Evolutionary conservation across 768 basidiomycete species (phyloP).

Genomic region (Piloderma croceum): DNA sequence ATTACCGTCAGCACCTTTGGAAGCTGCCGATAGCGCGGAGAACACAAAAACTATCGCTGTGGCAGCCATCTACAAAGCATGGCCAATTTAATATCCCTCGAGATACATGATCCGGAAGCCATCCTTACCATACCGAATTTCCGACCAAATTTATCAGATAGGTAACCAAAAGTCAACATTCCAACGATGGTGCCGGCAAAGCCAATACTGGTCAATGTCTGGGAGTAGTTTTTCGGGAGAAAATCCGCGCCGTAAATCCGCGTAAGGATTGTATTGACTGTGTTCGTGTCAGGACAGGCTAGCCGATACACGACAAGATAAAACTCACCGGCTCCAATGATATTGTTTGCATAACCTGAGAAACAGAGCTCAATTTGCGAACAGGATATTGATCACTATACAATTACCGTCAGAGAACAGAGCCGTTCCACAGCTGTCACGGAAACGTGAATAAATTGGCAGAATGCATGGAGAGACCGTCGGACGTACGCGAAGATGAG

Average conservation of each 20-base stretch:
- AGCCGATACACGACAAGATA: neutral
- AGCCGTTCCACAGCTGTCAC: constrained; percentile 72
- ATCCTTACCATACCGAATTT: constrained; percentile 84
- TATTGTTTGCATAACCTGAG: constrained; percentile 72
- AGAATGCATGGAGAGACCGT: neutral
- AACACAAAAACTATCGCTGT: constrained; percentile 82
- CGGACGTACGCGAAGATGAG: constrained; percentile 76
- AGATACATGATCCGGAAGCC: neutral
- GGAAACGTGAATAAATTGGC: constrained; percentile 2
- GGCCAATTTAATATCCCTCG: constrained; percentile 11
- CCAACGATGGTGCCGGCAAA: constrained; percentile 89
- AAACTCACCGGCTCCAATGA: constrained; percentile 68
- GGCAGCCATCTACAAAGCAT: constrained; percentile 58
- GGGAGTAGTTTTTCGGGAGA: constrained; percentile 50
- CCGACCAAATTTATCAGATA: constrained; percentile 81
- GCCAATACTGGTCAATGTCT: constrained; percentile 46
- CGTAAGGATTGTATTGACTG: constrained; percentile 76
- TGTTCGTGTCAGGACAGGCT: neutral
- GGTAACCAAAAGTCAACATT: constrained; percentile 75
- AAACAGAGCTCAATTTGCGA: neutral
- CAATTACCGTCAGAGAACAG: constrained; percentile 75
- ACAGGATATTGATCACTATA: neutral
- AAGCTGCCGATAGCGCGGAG: constrained; percentile 76
- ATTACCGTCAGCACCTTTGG: constrained; percentile 70
- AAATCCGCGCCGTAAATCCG: constrained; percentile 61